Percentiles rank a stretch among this genome's conserved stretches.
Evolutionary conservation across 352 stramenopile genomes (phyloP).

Genomic region (Globisporangium parvum): DNA sequence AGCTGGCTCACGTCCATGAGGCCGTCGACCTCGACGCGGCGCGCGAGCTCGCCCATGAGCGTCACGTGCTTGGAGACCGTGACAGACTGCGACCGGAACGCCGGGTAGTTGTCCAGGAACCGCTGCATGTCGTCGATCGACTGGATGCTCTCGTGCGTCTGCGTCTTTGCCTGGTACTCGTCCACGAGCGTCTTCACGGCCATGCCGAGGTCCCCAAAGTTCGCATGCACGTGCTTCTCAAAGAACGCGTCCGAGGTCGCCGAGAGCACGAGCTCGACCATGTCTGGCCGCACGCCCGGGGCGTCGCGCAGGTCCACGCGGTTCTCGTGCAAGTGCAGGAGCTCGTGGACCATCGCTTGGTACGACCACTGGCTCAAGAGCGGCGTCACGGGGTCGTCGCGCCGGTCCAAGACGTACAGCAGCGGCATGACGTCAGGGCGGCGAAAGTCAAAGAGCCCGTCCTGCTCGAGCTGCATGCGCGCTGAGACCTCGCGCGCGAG

Average conservation of each 20-base stretch:
- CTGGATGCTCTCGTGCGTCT: slow-evolving; percentile 83
- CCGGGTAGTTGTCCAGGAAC: slow-evolving; percentile 97
- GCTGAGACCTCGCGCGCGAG: slow-evolving; percentile 92
- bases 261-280: slow-evolving; percentile 97
- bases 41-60: slow-evolving; percentile 96
- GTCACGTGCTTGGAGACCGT: slow-evolving; percentile 99
- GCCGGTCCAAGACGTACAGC: slow-evolving; percentile 95
- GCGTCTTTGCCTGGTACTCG: slow-evolving; percentile 78
- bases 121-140: slow-evolving; percentile 98
- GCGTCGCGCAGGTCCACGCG: slow-evolving; percentile 93
- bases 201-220: slow-evolving; percentile 97
- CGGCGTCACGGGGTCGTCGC: slow-evolving; percentile 98
- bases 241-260: slow-evolving; percentile 97
- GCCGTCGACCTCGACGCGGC: slow-evolving; percentile 94
- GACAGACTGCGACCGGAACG: slow-evolving; percentile 93
- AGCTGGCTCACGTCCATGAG: slow-evolving; percentile 99
- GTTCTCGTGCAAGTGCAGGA: slow-evolving; percentile 98
- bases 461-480: slow-evolving; percentile 89
- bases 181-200: slow-evolving; percentile 95
- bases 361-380: slow-evolving; percentile 98
- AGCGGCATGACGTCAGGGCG: slow-evolving; percentile 75
- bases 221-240: slow-evolving; percentile 93
- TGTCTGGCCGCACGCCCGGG: slow-evolving; percentile 93
- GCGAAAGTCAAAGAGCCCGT: slow-evolving; percentile 98
- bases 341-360: slow-evolving; percentile 99